phyloP scores from a whole-genome alignment of 495 filamentous ascomycete species.

The Hyaloscypha hepaticicola region DNA sequence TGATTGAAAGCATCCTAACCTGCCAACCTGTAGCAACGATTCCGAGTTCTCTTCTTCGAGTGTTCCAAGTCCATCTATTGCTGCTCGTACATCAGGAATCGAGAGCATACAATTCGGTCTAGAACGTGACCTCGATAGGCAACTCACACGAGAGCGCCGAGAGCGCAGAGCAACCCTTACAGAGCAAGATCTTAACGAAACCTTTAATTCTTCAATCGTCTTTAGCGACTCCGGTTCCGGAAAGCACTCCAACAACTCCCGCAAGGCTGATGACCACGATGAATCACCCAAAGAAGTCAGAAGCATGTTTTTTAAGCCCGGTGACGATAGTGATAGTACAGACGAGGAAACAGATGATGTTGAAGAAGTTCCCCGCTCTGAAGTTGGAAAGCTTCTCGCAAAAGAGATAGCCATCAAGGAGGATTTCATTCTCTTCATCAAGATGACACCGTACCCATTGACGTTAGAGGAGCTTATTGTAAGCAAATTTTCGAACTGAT shows the following conservation, averaged over 20 bases:
- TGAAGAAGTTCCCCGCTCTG: constrained; percentile 11
- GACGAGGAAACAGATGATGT: constrained; percentile 2
- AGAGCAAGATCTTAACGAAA: not conserved
- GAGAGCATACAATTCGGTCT: not conserved
- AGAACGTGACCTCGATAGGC: not conserved
- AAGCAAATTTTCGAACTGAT: not conserved
- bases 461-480: constrained; percentile 39
- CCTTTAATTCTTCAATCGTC: not conserved
- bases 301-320: constrained; percentile 4
- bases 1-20: not conserved
- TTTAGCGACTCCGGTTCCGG: not conserved
- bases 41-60: not conserved
- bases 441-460: constrained; percentile 45
- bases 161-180: not conserved
- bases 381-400: not conserved
- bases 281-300: not conserved
- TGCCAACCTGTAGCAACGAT: not conserved
- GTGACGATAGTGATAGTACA: constrained; percentile 14
- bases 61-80: not conserved
- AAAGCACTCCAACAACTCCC: not conserved
- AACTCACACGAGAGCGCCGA: not conserved
- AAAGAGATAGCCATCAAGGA: not conserved
- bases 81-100: not conserved
- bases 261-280: not conserved
- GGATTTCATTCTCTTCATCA: constrained; percentile 37